Conservation (phyloP, 805 yeast genomes). For the Candida koratica region DNA sequence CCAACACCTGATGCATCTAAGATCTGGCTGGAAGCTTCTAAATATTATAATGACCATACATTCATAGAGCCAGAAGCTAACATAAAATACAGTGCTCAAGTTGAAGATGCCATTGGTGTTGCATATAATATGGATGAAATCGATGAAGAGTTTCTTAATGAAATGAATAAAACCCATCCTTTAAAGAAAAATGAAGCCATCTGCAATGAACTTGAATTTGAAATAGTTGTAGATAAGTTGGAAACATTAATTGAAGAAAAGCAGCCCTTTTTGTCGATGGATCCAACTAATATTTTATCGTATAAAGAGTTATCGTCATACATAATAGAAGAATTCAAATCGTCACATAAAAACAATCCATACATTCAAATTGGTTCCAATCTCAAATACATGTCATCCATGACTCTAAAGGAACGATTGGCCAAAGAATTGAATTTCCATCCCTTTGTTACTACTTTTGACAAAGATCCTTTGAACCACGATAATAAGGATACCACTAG, state of each 20-base stretch:
- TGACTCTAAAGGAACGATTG: slow-evolving; percentile 54
- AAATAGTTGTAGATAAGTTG: slow-evolving; percentile 64
- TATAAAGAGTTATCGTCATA: slow-evolving; percentile 64
- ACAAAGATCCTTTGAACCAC: slow-evolving; percentile 34
- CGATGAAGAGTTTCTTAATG: slow-evolving; percentile 65
- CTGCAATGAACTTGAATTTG: slow-evolving; percentile 83
- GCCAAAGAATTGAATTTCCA: slow-evolving; percentile 52
- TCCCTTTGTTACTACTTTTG: slow-evolving; percentile 59
- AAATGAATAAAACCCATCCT: slow-evolving; percentile 36
- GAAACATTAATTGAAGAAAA: slow-evolving; percentile 72
- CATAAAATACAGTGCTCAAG: slow-evolving; percentile 87
- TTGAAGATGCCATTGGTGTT: slow-evolving; percentile 89
- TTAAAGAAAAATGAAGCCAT: slow-evolving; percentile 15
- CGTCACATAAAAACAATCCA: slow-evolving; percentile 24
- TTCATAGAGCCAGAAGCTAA: slow-evolving; percentile 74
- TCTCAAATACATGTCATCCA: slow-evolving; percentile 43
- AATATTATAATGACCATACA: slow-evolving; percentile 59
- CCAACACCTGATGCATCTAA: slow-evolving; percentile 96
- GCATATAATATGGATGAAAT: slow-evolving; percentile 86
- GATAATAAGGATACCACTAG: slow-evolving; percentile 25
- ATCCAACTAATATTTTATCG: slow-evolving; percentile 69
- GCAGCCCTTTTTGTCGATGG: slow-evolving; percentile 86
- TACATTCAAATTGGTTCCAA: slow-evolving; percentile 27
- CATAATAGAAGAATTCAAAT: slow-evolving; percentile 33
- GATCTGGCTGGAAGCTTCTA: slow-evolving; percentile 71